Percentiles rank a stretch among this genome's conserved stretches.
phyloP scores from a whole-genome alignment of 495 filamentous ascomycete species.

The Talaromyces adpressus region DNA sequence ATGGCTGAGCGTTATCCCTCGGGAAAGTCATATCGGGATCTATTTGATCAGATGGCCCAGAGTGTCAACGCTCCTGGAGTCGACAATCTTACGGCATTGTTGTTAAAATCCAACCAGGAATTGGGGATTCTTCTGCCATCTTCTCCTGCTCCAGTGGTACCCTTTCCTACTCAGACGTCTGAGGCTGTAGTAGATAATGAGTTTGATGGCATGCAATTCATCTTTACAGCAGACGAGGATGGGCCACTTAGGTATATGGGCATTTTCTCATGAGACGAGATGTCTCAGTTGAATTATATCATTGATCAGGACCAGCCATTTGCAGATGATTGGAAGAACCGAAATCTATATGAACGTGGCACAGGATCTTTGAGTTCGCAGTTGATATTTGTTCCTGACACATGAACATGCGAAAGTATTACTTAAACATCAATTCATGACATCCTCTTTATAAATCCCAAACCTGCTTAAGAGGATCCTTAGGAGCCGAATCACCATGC shows the following conservation, averaged over 20 bases:
- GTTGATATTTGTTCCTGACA: too few species aligned
- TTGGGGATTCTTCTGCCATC: neutral
- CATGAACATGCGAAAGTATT: too few species aligned
- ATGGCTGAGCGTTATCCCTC: neutral
- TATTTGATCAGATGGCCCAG: neutral
- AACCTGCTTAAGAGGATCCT: neutral
- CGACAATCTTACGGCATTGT: neutral
- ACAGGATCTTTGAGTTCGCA: too few species aligned
- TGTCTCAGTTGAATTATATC: too few species aligned
- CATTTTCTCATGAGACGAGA: neutral
- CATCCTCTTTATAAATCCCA: neutral
- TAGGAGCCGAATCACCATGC: neutral
- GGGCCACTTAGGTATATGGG: neutral
- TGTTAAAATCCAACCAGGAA: neutral
- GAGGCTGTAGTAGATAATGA: neutral
- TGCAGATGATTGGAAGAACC: too few species aligned
- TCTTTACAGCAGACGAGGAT: neutral
- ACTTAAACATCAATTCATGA: too few species aligned
- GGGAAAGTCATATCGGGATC: neutral
- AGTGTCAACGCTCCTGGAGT: neutral
- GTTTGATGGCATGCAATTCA: neutral
- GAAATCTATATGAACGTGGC: too few species aligned
- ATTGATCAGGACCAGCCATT: too few species aligned
- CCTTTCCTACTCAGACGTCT: neutral
- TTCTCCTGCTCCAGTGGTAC: neutral